Conservation (phyloP, 169 alveolate species). For the Theileria sp. region DNA sequence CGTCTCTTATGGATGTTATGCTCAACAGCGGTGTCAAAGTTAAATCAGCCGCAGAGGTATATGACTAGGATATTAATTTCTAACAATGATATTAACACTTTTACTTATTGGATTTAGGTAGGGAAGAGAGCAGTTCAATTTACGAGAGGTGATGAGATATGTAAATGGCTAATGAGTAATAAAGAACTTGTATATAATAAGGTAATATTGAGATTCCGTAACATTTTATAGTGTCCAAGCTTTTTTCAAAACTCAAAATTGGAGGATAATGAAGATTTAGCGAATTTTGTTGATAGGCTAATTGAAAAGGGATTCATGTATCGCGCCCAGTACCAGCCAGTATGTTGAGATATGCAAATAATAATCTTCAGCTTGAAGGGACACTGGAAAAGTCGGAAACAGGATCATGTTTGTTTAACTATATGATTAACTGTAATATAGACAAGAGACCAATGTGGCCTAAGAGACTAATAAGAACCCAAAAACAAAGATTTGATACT, state of each 20-base stretch:
- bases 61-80: background rate
- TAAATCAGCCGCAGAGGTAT: conserved; percentile 68
- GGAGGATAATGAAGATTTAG: conserved; percentile 56
- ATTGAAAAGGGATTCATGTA: conserved; percentile 72
- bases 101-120: conserved; percentile 26
- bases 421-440: background rate
- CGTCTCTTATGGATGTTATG: conserved; percentile 56
- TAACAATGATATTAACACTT: background rate
- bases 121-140: conserved; percentile 86
- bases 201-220: conserved; percentile 8
- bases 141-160: conserved; percentile 80
- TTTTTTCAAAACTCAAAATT: conserved; percentile 40
- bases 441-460: conserved; percentile 85
- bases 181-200: conserved; percentile 57
- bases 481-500: conserved; percentile 78
- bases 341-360: conserved; percentile 1
- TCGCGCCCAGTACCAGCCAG: conserved; percentile 79
- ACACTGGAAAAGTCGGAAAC: conserved; percentile 67
- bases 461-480: conserved; percentile 76
- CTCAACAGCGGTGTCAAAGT: conserved; percentile 57
- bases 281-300: conserved; percentile 55
- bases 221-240: conserved; percentile 60
- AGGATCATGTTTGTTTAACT: conserved; percentile 61
- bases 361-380: conserved; percentile 64
- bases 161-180: conserved; percentile 68